Evolutionary conservation across 495 filamentous ascomycete genomes (phyloP).

Genomic region (Cercophora sp.): DNA sequence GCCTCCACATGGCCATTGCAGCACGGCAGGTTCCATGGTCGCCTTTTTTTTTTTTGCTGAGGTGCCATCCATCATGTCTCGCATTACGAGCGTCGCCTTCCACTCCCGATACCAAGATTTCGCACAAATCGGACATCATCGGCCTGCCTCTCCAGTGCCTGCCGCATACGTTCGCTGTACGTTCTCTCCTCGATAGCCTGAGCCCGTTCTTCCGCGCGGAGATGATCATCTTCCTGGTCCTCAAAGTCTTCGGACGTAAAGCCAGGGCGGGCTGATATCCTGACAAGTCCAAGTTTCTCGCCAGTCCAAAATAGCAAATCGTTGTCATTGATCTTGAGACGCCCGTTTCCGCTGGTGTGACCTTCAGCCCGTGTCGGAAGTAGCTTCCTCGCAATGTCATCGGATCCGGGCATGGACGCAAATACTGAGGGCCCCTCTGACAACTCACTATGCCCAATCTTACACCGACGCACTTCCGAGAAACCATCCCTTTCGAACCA

Average conservation of each 20-base stretch:
- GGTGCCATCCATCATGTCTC: too few relatives aligned
- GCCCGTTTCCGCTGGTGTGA: conserved; percentile 15
- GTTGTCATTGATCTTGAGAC: conserved; percentile 48
- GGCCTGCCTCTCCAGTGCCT: conserved; percentile 72
- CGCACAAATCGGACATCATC: conserved; percentile 77
- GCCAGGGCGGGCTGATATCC: conserved; percentile 51
- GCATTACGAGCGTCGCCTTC: conserved; percentile 3
- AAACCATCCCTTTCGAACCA: conserved; percentile 90
- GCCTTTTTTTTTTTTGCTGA: too few relatives aligned
- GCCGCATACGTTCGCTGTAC: conserved; percentile 67
- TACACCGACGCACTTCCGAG: conserved; percentile 72
- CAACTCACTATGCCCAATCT: conserved; percentile 54
- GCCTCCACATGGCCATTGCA: too few relatives aligned
- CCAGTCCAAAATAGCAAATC: conserved; percentile 79
- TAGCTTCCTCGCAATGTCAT: conserved; percentile 69
- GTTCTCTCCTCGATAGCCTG: conserved; percentile 43
- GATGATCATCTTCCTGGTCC: conserved; percentile 34
- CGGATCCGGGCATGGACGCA: conserved; percentile 45
- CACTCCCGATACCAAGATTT: conserved; percentile 55
- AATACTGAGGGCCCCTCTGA: conserved; percentile 40
- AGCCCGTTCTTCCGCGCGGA: conserved; percentile 44
- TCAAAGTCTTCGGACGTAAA: conserved; percentile 47
- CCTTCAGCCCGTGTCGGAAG: conserved; percentile 51
- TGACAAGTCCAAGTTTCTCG: conserved; percentile 69
- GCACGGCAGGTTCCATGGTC: too few relatives aligned